Conservation (phyloP, 306 rosid genomes). For the Geum urbanum region DNA sequence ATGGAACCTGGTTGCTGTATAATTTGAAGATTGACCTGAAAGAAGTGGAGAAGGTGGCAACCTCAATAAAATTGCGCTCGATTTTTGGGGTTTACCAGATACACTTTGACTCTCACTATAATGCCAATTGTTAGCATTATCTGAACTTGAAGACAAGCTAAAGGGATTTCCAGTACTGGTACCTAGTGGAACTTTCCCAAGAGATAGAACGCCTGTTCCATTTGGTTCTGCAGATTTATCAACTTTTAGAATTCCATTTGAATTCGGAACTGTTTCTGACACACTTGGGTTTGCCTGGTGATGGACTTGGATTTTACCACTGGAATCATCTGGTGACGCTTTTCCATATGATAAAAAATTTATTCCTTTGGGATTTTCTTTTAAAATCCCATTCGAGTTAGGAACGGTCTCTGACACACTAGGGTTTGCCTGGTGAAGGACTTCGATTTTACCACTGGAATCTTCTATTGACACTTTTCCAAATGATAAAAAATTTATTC, state of each 20-base stretch:
- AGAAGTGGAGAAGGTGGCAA: constrained; percentile 33
- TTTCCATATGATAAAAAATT: constrained; percentile 65
- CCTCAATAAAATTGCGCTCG: constrained; percentile 28
- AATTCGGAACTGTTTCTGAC: constrained; percentile 26
- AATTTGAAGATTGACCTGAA: constrained; percentile 37
- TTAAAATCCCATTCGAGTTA: no score
- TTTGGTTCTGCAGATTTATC: constrained; percentile 26
- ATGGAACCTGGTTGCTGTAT: constrained; percentile 34
- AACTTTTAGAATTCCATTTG: constrained; percentile 25
- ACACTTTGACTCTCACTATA: constrained; percentile 20
- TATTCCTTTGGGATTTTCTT: constrained; percentile 52
- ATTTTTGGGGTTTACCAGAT: constrained; percentile 29
- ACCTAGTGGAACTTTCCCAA: constrained; percentile 32
- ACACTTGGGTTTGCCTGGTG: constrained; percentile 25
- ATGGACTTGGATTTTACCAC: constrained; percentile 26
- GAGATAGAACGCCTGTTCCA: constrained; percentile 27
- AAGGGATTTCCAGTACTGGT: constrained; percentile 17
- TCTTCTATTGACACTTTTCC: constrained; percentile 37
- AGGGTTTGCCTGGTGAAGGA: constrained; percentile 24
- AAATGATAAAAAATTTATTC: constrained; percentile 67
- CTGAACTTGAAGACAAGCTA: not conserved
- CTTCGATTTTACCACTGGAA: constrained; percentile 31
- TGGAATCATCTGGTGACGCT: constrained; percentile 32
- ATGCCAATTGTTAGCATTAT: not conserved
- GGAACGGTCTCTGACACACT: constrained; percentile 23